Percentiles rank a stretch among this genome's conserved stretches.
Evolutionary conservation across 345 rosid genomes (phyloP).

Genomic region (Turnera subulata): DNA sequence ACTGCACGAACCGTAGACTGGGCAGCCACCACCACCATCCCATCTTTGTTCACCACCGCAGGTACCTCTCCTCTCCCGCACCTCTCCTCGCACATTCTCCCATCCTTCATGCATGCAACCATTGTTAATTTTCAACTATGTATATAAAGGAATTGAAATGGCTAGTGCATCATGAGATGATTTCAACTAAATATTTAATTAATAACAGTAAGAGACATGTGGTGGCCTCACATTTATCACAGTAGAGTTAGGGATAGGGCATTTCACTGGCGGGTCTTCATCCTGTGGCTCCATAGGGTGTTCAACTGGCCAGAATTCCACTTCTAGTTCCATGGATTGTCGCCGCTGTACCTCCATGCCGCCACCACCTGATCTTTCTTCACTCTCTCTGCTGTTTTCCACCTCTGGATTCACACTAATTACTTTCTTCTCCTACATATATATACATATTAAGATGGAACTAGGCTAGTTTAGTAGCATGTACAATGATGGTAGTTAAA

Average conservation of each 20-base stretch:
- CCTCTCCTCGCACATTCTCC: conserved; percentile 29
- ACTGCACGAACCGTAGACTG: conserved; percentile 33
- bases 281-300: conserved; percentile 87
- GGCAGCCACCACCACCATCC: conserved; percentile 8
- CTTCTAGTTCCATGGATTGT: conserved; percentile 32
- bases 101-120: conserved; percentile 36
- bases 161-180: too few species aligned
- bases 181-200: too few species aligned
- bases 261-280: conserved; percentile 85
- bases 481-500: too few species aligned
- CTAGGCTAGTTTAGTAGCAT: too few species aligned
- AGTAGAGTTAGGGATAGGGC: conserved; percentile 71
- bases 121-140: too few species aligned
- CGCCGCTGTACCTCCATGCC: conserved; percentile 29
- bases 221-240: conserved; percentile 45
- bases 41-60: conserved; percentile 17
- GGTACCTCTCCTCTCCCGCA: conserved; percentile 27
- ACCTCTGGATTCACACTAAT: conserved; percentile 9
- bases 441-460: too few species aligned
- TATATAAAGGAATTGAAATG: too few species aligned
- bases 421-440: conserved; percentile 29
- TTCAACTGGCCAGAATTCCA: conserved; percentile 77
- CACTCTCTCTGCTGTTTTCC: conserved; percentile 21
- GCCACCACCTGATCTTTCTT: conserved; percentile 7
- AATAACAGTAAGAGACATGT: neutral